Percentiles rank a stretch among this genome's conserved stretches.
phyloP scores from a whole-genome alignment of 1,139 yeast genomes.

The Saccharomyces hybrid region DNA sequence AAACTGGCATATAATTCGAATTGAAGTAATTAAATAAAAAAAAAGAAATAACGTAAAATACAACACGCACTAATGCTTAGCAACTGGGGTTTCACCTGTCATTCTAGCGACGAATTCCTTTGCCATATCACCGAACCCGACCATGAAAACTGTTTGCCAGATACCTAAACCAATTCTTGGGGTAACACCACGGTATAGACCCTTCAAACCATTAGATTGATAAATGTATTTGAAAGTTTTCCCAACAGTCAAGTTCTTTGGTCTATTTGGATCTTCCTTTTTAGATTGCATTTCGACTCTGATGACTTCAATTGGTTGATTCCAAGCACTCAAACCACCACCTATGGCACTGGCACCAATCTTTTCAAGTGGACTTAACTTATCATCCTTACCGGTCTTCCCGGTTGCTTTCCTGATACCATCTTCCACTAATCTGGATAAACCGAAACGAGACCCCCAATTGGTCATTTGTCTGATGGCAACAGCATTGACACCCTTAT shows the following conservation, averaged over 20 bases:
- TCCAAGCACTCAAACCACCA: constrained; percentile 98
- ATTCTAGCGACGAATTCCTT: constrained; percentile 53
- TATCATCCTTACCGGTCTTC: constrained; percentile 50
- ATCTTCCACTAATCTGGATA: constrained; percentile 87
- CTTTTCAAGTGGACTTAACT: constrained; percentile 69
- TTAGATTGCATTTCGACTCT: constrained; percentile 97
- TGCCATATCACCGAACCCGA: constrained; percentile 94
- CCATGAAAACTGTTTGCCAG: constrained; percentile 99
- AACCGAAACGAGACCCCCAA: constrained; percentile 97
- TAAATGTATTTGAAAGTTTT: constrained; percentile 79
- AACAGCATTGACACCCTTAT: constrained; percentile 98
- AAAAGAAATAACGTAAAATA: background rate
- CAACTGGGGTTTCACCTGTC: constrained; percentile 49
- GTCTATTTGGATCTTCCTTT: constrained; percentile 89
- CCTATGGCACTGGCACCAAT: constrained; percentile 83
- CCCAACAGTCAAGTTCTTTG: constrained; percentile 77
- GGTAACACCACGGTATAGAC: constrained; percentile 91
- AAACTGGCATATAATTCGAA: background rate
- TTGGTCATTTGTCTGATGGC: constrained; percentile 97
- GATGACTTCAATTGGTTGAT: constrained; percentile 95
- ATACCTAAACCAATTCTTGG: constrained; percentile 95
- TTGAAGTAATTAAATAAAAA: background rate
- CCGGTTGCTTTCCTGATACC: constrained; percentile 57
- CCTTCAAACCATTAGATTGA: constrained; percentile 73
- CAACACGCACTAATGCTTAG: constrained; percentile 33